Evolutionary conservation across 352 stramenopile genomes (phyloP), one percentile per base, ranked within the genome.

Genomic region (Blastocystis sp.): DNA sequence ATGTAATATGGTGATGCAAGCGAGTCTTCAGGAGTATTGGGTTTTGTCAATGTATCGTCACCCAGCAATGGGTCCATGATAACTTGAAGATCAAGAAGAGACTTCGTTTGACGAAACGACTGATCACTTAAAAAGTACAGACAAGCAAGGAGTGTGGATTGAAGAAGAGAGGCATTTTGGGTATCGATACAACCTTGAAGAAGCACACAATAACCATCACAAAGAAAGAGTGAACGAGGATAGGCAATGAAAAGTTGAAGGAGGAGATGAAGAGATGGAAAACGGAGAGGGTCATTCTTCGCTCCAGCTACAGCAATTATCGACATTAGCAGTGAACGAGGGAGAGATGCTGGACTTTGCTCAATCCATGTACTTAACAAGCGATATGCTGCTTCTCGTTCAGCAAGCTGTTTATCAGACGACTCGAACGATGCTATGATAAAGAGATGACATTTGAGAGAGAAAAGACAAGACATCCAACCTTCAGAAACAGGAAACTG

Each of bases 381-480:
- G 32, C 21, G 21, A 21, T 32, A 80, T 27, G 52, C 0, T 32
- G 43, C 52, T 11, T 80, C 69, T 0, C 49, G 69, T 16, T 59
- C 43, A 27, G 21, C n/a, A 32, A 49, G 14, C 7, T 5, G 6
- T 0, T 21, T 24, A 19, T 51, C 24, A 27, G 16, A 39, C 19
- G 27, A n/a, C 69, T 80, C 69, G 27, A 80, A 63, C 2, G 46
- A 63, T 35, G 39, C n/a, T 16, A 80, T 80, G 12, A 80, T 49
- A 19, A 80, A 80, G 9, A 80, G 43, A 49, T 80, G 69, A 11
- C 35, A 58, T 37, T 80, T 80, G 19, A 80, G 69, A 4, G 69
- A 80, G 69, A 80, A n/a, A n/a, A 80, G 39, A 29, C 12, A 29
- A 16, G 2, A 16, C 39, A 59, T 42, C 27, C 49, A 39, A 12